A percentile compares a stretch with the other conserved stretches of the same genome.
phyloP scores from a whole-genome alignment of 495 filamentous ascomycete species.

The Aspergillus leporis region DNA sequence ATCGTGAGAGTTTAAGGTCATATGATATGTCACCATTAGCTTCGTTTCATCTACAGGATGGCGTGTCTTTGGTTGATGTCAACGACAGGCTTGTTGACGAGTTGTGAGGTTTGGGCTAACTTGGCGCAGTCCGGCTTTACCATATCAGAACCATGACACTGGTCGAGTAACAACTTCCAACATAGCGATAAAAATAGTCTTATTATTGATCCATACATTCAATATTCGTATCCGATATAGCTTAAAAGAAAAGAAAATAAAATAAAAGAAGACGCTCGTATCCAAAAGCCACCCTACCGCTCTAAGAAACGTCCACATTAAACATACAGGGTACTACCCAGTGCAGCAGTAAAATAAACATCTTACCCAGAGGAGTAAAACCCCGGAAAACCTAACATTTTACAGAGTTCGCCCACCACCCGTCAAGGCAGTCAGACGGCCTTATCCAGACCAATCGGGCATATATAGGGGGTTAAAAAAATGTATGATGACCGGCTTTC shows the following conservation, averaged over 20 bases:
- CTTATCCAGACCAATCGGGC: not conserved
- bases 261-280: not conserved
- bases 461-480: not conserved
- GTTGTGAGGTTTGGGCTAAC: not conserved
- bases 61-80: not conserved
- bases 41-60: not conserved
- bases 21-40: slow-evolving; percentile 1
- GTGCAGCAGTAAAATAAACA: not conserved
- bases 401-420: not conserved
- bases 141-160: not conserved
- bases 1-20: not conserved
- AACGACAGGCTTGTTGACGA: not conserved
- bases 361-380: not conserved
- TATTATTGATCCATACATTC: no score
- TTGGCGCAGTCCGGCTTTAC: not conserved
- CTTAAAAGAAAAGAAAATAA: not conserved
- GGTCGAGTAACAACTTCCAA: not conserved
- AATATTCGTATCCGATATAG: not conserved
- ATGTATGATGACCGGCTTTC: no score
- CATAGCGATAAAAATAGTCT: not conserved
- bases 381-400: not conserved
- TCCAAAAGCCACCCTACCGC: not conserved
- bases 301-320: not conserved
- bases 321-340: not conserved
- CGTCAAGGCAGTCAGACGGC: not conserved